phyloP scores from a whole-genome alignment of 2,329 filamentous ascomycete species.

The Zasmidium citrigriseum region DNA sequence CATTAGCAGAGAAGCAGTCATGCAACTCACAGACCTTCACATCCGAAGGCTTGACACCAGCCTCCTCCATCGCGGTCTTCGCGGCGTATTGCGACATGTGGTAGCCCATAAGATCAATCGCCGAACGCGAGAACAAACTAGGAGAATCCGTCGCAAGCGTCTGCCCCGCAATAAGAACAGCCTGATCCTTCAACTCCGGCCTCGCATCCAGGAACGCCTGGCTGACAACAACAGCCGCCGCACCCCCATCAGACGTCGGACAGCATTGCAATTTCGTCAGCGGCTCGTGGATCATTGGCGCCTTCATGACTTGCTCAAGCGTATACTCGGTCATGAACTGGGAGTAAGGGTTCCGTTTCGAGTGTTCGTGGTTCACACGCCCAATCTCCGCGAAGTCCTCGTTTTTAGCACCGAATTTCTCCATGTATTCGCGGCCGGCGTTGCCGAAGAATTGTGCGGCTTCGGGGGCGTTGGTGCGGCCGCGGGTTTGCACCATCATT shows the following conservation, averaged over 20 bases:
- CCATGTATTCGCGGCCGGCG: constrained; percentile 90
- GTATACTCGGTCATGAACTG: constrained; percentile 94
- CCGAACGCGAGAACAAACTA: constrained; percentile 72
- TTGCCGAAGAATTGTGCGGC: constrained; percentile 85
- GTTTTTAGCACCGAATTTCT: constrained; percentile 79
- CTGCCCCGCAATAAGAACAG: constrained; percentile 88
- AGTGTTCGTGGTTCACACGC: constrained; percentile 90
- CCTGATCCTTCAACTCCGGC: constrained; percentile 77
- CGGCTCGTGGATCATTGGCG: constrained; percentile 78
- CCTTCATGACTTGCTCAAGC: constrained; percentile 74
- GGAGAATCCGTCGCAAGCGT: constrained; percentile 82
- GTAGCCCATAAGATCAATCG: constrained; percentile 88
- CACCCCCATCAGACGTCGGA: constrained; percentile 90
- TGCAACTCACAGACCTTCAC: constrained; percentile 88
- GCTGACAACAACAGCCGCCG: constrained; percentile 84
- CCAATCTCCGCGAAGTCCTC: constrained; percentile 95
- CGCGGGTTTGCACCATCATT: constrained; percentile 64
- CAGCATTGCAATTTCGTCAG: constrained; percentile 99
- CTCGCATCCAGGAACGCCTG: constrained; percentile 83
- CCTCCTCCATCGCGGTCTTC: constrained; percentile 70
- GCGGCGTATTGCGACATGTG: constrained; percentile 78
- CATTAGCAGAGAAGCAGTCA: constrained; percentile 95
- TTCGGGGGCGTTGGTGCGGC: constrained; percentile 26
- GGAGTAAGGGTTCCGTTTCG: constrained; percentile 91
- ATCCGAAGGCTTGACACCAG: constrained; percentile 65